Percentiles rank a stretch among this genome's conserved stretches.
Evolutionary conservation across 305 asterid genomes (phyloP).

Genomic region (Plantago lanceolata): DNA sequence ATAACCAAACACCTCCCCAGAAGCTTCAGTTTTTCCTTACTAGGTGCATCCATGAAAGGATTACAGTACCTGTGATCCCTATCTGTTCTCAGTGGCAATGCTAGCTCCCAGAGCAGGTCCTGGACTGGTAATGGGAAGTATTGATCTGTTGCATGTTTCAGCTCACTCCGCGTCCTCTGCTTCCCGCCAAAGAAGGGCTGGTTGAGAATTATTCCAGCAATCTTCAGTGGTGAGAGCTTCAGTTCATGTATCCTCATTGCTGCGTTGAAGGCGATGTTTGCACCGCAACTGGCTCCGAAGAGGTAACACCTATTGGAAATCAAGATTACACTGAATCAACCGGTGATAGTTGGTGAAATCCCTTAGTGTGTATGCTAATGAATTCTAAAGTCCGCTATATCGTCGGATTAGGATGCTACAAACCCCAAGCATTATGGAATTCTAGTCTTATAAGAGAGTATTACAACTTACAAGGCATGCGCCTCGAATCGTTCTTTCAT

Average conservation of each 20-base stretch:
- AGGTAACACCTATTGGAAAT: conserved; percentile 53
- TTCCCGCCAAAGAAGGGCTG: conserved; percentile 75
- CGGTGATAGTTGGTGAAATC: background rate
- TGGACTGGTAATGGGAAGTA: conserved; percentile 58
- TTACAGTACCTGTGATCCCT: conserved; percentile 70
- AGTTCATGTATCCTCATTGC: conserved; percentile 38
- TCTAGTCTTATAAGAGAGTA: no score
- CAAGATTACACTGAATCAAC: background rate
- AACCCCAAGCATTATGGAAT: no score
- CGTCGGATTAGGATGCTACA: no score
- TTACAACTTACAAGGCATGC: no score
- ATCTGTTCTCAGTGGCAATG: conserved; percentile 59
- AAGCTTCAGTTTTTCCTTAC: conserved; percentile 34
- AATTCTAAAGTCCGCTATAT: no score
- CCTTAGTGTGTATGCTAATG: background rate
- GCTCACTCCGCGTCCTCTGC: conserved; percentile 51
- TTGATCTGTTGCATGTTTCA: conserved; percentile 46
- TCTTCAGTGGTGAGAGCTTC: conserved; percentile 36
- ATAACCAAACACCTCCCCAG: conserved; percentile 68
- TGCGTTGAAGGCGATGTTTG: conserved; percentile 54
- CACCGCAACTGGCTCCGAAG: conserved; percentile 64
- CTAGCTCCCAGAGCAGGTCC: conserved; percentile 78
- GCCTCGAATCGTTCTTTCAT: no score
- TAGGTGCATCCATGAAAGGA: conserved; percentile 44
- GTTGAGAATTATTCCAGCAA: conserved; percentile 52